A percentile compares a stretch with the other conserved stretches of the same genome.
Conservation (phyloP, 352 stramenopile species). For the Globisporangium solare region DNA sequence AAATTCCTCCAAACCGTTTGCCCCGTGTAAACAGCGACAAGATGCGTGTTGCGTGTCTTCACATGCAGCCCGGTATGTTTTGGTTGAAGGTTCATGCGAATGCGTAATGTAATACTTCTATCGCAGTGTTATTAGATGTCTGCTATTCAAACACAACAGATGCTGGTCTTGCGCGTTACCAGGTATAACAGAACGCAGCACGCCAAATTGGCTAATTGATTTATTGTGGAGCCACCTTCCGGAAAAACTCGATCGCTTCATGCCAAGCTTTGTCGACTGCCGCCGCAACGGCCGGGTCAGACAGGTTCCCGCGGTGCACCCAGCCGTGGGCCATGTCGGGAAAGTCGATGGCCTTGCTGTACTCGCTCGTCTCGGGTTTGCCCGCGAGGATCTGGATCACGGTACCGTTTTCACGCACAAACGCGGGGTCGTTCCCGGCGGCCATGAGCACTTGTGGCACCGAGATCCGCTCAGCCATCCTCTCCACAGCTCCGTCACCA, state of each 20-base stretch:
- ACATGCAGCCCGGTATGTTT: no score
- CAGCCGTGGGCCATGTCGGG: constrained; percentile 68
- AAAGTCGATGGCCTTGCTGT: constrained; percentile 61
- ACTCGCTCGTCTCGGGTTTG: constrained; percentile 8
- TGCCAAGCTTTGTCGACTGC: no score
- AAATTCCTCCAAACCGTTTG: constrained; percentile 30
- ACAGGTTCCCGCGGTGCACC: constrained; percentile 75
- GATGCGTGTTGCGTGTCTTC: background rate
- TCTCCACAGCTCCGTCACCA: constrained; percentile 28
- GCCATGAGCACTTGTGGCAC: constrained; percentile 41
- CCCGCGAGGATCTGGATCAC: constrained; percentile 34
- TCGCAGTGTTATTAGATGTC: no score
- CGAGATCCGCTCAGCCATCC: constrained; percentile 29
- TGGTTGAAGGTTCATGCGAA: no score
- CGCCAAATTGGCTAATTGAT: no score
- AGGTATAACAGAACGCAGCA: no score
- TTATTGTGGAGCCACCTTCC: no score
- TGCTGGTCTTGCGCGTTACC: no score
- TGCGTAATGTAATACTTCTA: no score
- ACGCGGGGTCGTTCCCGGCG: constrained; percentile 35
- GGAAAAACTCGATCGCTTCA: no score
- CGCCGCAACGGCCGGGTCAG: constrained; percentile 3
- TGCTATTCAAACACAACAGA: no score
- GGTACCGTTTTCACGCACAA: constrained; percentile 22
- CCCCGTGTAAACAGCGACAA: constrained; percentile 9